Percentiles rank a stretch among this genome's conserved stretches.
Evolutionary conservation across 495 filamentous ascomycete species (phyloP).

Genomic region (Xylaria castorea): DNA sequence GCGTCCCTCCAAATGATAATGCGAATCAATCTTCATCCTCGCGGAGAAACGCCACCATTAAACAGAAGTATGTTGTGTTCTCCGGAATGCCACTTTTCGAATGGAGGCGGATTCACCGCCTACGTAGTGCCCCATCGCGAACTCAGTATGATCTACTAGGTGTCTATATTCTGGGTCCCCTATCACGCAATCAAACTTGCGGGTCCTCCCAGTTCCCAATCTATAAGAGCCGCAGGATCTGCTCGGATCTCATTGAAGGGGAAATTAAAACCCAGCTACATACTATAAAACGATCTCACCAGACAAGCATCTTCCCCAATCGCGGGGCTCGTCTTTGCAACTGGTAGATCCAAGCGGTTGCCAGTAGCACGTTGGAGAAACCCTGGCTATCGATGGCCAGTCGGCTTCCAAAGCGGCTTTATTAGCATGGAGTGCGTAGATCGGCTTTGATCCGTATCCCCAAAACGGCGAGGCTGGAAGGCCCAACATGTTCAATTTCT

Average conservation of each 20-base stretch:
- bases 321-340: neutral
- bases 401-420: slow-evolving; percentile 11
- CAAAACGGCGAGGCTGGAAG: neutral
- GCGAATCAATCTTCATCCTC: neutral
- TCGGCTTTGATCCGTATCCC: neutral
- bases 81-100: neutral
- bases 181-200: neutral
- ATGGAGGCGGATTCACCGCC: neutral
- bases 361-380: neutral
- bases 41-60: neutral
- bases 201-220: neutral
- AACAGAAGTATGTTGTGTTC: neutral
- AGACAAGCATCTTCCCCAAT: neutral
- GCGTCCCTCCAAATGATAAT: neutral
- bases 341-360: neutral
- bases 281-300: neutral
- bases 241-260: neutral
- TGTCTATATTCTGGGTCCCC: neutral
- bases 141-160: neutral
- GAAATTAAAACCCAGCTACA: neutral
- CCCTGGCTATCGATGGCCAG: neutral
- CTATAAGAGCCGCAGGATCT: neutral
- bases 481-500: neutral
- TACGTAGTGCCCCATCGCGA: neutral
- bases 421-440: neutral